Evolutionary conservation across 345 rosid genomes (phyloP).

Genomic region (Melaleuca alternifolia): DNA sequence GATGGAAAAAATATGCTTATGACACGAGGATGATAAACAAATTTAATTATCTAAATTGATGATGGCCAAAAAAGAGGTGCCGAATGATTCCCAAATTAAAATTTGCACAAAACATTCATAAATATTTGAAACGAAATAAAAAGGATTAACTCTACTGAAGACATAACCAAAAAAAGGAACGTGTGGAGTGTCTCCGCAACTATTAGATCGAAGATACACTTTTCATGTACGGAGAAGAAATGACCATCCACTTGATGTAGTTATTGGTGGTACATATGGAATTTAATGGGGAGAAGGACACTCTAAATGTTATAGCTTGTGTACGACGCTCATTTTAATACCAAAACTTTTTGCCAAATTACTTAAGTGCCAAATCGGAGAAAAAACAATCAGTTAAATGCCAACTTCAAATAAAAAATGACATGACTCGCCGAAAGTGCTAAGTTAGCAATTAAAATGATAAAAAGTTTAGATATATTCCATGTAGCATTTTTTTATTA

Average conservation of each 20-base stretch:
- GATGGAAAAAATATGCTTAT: background rate
- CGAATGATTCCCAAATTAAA: background rate
- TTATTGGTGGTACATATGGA: background rate
- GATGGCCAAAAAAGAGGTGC: background rate
- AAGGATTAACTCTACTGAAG: background rate
- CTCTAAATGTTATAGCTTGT: too few relatives aligned
- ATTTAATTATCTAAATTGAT: background rate
- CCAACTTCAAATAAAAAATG: too few relatives aligned
- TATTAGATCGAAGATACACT: background rate
- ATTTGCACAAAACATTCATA: background rate
- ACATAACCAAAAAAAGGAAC: background rate
- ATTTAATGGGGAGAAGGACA: too few relatives aligned
- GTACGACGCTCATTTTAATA: too few relatives aligned
- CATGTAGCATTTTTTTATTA: too few relatives aligned
- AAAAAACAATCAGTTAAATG: too few relatives aligned
- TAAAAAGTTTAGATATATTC: too few relatives aligned
- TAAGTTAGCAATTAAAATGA: too few relatives aligned
- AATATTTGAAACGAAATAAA: background rate
- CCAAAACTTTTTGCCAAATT: too few relatives aligned
- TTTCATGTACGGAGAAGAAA: background rate
- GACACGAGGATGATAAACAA: background rate
- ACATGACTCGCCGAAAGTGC: too few relatives aligned
- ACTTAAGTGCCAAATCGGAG: too few relatives aligned
- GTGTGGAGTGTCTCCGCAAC: background rate
- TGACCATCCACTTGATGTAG: background rate